Evolutionary conservation across 495 filamentous ascomycete genomes (phyloP), one percentile per base, ranked within the genome.

Genomic region (Podospora comata): DNA sequence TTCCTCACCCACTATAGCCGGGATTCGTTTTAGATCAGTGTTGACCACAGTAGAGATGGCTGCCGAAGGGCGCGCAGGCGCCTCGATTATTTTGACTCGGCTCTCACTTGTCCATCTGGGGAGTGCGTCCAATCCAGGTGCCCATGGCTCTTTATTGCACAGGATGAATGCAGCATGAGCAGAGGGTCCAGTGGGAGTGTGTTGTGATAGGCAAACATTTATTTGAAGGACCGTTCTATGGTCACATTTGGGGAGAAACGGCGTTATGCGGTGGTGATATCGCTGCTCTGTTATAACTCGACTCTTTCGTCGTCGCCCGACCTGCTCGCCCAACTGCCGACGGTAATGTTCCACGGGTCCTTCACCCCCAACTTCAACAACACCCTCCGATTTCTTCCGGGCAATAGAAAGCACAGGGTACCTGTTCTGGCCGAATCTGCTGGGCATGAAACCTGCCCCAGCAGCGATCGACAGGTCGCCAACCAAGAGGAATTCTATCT

Each of bases 381-480:
- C 34, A 11, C 3, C 34, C 34, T 39, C 11, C 34, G 34, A 39
- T 57, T 23, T 57, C 16, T 23, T 16, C 55, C 1, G 23, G 23
- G 23, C 23, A 23, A 23, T 23, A 23, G 23, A 23, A 1, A 23
- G 23, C 23, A 23, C 23, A 23, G 23, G 23, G 23, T 23, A 23
- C 23, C 23, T 23, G 23, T 23, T 23, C 23, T 23, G 20, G 23
- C 23, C 23, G 23, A 23, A 23, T 23, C 23, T 23, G 23, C 23
- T 23, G 23, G 48, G 39, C 61, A 64, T 68, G 61, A 68, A 60
- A 68, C 55, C n/a, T 20, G 55, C 7, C 55, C 55, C 55, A 67
- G 57, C 23, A 71, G 61, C 27, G 69, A 71, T 68, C 69, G 62
- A 58, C 62, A 48, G 65, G 18, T 56, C 18, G 28, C 62, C 28